Evolutionary conservation across 192 early-diverging fungal species (phyloP), one percentile per base, ranked within the genome.

Genomic region (Haplosporangium gracile): DNA sequence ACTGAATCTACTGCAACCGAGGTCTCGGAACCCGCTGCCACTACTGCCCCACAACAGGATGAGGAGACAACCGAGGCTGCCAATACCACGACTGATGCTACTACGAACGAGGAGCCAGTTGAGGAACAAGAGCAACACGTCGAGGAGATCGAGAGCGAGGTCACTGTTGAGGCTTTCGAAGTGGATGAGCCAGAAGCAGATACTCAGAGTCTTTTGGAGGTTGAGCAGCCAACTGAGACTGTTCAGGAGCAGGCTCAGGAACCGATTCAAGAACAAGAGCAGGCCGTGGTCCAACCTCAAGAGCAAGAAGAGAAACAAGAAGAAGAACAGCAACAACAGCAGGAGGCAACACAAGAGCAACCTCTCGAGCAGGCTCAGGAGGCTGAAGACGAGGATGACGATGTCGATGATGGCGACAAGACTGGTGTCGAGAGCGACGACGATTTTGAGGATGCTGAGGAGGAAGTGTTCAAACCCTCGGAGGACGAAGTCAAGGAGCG

Each of bases 361-460:
- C 20, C 57, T 71, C 72, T 29, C 10, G 78, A 43, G 60, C 53
- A 26, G 38, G 63, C 34, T 24, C 78, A 81, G 45, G 75, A 51
- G 55, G 63, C 68, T 4, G 45, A 78, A 4, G 68, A 78, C 15
- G 76, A 78, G 26, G 24, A 39, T 7, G 65, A 36, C 4, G 55
- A 72, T 34, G 60, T 9, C 4, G 83, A 81, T 1, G 79, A 80
- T 0, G 84, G 81, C 5, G 84, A 86, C 16, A 86, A 81, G 51
- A 65, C 60, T 32, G 79, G 47, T 0, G 60, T 51, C 4, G 84
- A 86, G 70, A 86, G 79, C 47, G 79, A 86, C n/a, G 84, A 86
- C 39, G 84, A 86, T 22, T 86, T 86, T 39, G 79, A 81, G 53
- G 84, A 86, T 68, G 84, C 84, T 13, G 84, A 77, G 40, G 84